Base-by-base conservation (phyloP, 148 eudicot genomes). In the Polygonum maritimum region DNA sequence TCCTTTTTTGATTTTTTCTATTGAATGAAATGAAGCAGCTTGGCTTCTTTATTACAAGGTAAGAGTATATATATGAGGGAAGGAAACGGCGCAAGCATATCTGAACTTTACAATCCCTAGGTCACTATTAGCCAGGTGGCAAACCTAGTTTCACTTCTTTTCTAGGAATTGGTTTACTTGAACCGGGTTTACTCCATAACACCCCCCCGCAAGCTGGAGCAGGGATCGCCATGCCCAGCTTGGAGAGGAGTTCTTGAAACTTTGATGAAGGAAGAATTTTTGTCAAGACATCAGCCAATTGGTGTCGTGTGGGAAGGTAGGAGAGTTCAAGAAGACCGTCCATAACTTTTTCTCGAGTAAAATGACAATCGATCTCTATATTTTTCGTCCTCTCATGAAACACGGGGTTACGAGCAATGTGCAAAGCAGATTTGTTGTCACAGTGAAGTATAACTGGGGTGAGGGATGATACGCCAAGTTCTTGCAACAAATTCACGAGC, bases 301-400 rank as follows among this genome's bases (percentile, higher is more conserved):
- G 73, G 1, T 6, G 0, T 1, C 1, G 13, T 2, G 70, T 76
- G 6, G 44, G 19, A 13, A 65, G 2, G 16, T 47, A 22, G 5
- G 3, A 3, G 4, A 65, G 5, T 22, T 76, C 13, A 5, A 76
- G 9, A 1, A 41, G 21, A 0, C 21, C 57, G 2, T 62, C 55
- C 7, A 45, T 5, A 44, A 76, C 49, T 12, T 45, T 39, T 31
- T 74, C 76, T 1, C 62, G 58, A 7, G 62, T 74, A 44, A 72
- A 72, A 39, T 72, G 74, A 15, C 74, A 72, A 11, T 72, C 74
- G 9, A 44, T 44, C 18, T 48, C 60, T 3, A 77, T 77, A 35
- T 67, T 62, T 39, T 77, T 77, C 5, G 79, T 69, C 3, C 79
- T 15, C 16, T 77, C 74, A 69, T 77, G 49, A 12, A 77, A 77